A percentile compares a stretch with the other conserved stretches of the same genome.
phyloP scores from a whole-genome alignment of 2,329 filamentous ascomycete genomes.

The Hymenoscyphus scutula region DNA sequence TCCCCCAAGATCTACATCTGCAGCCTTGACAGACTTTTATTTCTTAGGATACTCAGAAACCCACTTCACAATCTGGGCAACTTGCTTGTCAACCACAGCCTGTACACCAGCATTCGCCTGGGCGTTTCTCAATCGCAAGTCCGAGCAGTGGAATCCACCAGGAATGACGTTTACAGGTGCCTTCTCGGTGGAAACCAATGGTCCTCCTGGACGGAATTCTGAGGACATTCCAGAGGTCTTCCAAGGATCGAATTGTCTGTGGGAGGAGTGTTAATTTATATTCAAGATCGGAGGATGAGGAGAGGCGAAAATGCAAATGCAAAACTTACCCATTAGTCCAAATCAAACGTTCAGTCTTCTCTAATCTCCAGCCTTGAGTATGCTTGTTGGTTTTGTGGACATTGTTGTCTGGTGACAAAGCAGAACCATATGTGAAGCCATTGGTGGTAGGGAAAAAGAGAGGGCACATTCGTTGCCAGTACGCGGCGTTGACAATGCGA shows the following conservation, averaged over 20 bases:
- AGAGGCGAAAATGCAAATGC: background rate
- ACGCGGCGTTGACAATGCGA: constrained; percentile 48
- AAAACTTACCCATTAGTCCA: constrained; percentile 46
- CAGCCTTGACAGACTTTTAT: no score
- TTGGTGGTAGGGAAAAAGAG: constrained; percentile 53
- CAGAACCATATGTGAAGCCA: constrained; percentile 48
- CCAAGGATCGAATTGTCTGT: constrained; percentile 38
- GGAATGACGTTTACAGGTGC: constrained; percentile 54
- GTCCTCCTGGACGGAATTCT: constrained; percentile 52
- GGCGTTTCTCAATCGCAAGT: constrained; percentile 48
- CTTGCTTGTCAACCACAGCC: constrained; percentile 48
- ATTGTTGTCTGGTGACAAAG: constrained; percentile 43
- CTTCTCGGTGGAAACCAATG: constrained; percentile 45
- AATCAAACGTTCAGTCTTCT: constrained; percentile 52
- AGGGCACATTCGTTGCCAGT: constrained; percentile 54
- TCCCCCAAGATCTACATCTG: no score
- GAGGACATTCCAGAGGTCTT: constrained; percentile 51
- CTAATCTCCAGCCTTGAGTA: constrained; percentile 55
- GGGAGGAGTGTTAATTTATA: background rate
- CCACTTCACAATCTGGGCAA: constrained; percentile 53
- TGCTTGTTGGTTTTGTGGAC: constrained; percentile 49
- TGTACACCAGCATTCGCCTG: constrained; percentile 46
- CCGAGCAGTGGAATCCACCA: constrained; percentile 54
- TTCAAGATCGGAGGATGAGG: background rate
- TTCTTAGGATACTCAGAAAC: constrained; percentile 44